Evolutionary conservation across 257 asterid genomes (phyloP).

Genomic region (Voacanga thouarsii): DNA sequence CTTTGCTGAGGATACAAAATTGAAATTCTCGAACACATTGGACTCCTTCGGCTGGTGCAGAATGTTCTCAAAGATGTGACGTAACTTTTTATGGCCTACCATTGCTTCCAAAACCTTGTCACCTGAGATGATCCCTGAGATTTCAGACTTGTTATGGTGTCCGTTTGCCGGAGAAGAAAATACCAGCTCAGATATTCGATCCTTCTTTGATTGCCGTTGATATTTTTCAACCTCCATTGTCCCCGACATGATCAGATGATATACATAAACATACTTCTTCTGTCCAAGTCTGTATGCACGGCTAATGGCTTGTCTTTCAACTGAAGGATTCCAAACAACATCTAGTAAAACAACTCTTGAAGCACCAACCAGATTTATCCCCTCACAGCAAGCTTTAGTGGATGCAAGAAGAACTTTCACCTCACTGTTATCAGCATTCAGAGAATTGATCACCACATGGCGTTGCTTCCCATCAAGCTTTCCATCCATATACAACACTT

Average conservation of each 20-base stretch:
- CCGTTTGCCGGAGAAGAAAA: conserved; percentile 29
- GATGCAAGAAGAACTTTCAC: conserved; percentile 75
- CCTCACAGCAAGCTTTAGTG: conserved; percentile 66
- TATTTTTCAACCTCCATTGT: conserved; percentile 54
- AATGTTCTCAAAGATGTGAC: conserved; percentile 40
- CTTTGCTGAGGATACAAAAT: conserved; percentile 10
- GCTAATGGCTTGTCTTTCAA: conserved; percentile 67
- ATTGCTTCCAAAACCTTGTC: conserved; percentile 57
- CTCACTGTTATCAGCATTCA: conserved; percentile 43
- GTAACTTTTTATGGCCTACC: conserved; percentile 26
- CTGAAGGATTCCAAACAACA: conserved; percentile 77
- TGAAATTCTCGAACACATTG: conserved; percentile 27
- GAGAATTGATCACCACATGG: conserved; percentile 37
- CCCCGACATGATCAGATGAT: conserved; percentile 45
- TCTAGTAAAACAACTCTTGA: conserved; percentile 81
- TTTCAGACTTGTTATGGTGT: not conserved
- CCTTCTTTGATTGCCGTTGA: conserved; percentile 42
- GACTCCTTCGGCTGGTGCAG: conserved; percentile 50
- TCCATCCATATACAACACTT: conserved; percentile 62
- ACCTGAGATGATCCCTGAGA: conserved; percentile 18
- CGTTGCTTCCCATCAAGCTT: conserved; percentile 33
- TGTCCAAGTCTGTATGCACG: conserved; percentile 85
- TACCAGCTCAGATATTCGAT: conserved; percentile 46
- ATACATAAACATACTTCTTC: conserved; percentile 56
- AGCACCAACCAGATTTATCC: conserved; percentile 76